A percentile compares a stretch with the other conserved stretches of the same genome.
Conservation (phyloP, 73 alveolate species). For the Durusdinium trenchii region DNA sequence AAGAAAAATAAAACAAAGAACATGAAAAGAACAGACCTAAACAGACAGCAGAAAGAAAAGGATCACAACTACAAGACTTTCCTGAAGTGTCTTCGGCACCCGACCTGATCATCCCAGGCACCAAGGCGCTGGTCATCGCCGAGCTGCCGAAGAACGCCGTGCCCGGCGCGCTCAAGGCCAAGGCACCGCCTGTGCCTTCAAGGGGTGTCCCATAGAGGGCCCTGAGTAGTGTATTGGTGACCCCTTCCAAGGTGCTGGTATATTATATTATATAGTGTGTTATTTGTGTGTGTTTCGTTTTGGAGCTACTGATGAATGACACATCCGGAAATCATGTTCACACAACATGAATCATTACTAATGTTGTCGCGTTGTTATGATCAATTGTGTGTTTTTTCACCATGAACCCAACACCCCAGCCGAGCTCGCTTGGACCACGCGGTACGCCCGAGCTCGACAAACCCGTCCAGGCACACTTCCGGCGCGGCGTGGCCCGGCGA, state of each 20-base stretch:
- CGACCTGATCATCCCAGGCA: background rate
- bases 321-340: too few species aligned
- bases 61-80: background rate
- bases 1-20: background rate
- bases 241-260: background rate
- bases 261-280: background rate
- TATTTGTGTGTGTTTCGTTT: background rate
- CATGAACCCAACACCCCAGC: too few species aligned
- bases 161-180: background rate
- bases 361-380: too few species aligned
- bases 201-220: too few species aligned
- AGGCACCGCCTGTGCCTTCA: too few species aligned
- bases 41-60: background rate
- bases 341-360: too few species aligned
- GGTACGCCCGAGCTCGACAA: background rate
- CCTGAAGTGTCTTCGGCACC: background rate
- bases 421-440: too few species aligned
- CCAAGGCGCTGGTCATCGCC: slow-evolving; percentile 29
- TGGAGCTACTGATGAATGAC: too few species aligned
- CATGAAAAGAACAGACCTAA: background rate
- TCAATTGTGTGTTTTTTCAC: too few species aligned
- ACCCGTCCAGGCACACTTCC: slow-evolving; percentile 10
- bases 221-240: too few species aligned
- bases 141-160: slow-evolving; percentile 38
- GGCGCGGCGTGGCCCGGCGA: slow-evolving; percentile 45